A percentile compares a stretch with the other conserved stretches of the same genome.
These are phyloP conservation scores for Podospora tetraspora DNA, from an alignment of 495 filamentous ascomycete genomes.

Conservation along the genomic window DNA sequence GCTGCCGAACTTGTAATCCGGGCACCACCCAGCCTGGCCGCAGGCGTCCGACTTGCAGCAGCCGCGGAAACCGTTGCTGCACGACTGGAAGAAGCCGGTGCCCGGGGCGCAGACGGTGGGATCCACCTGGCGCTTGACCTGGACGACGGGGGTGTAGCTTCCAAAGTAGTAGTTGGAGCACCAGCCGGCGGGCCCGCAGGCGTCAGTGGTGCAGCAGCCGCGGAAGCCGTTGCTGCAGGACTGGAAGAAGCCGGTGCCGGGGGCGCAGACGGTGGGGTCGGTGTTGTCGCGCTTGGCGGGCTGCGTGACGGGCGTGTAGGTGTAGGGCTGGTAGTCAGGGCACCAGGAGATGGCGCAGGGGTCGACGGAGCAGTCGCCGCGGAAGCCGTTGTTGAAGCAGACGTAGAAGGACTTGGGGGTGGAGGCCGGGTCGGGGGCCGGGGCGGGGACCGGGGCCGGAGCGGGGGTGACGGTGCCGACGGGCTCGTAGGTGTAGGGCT, in stretches of 20 bases:
- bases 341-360: conserved; percentile 6
- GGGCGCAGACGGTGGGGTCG: conserved; percentile 8
- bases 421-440: not conserved
- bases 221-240: conserved; percentile 10
- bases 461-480: not conserved
- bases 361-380: conserved; percentile 7
- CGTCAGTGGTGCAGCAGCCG: conserved; percentile 9
- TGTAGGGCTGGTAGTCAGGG: conserved; percentile 1
- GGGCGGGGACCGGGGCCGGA: not conserved
- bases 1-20: conserved; percentile 5
- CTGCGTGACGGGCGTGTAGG: not conserved
- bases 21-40: conserved; percentile 1
- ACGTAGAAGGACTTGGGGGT: conserved; percentile 3
- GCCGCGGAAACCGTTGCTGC: conserved; percentile 6
- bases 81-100: conserved; percentile 4
- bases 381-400: conserved; percentile 7
- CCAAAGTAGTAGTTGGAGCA: conserved; percentile 6
- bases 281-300: not conserved
- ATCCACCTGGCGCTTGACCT: not conserved
- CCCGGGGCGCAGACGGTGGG: not conserved
- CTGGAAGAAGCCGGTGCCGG: conserved; percentile 9
- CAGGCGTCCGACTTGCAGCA: conserved; percentile 12
- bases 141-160: not conserved
- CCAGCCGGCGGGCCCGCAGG: conserved; percentile 3
- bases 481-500: conserved; percentile 7